A percentile compares a stretch with the other conserved stretches of the same genome.
These are phyloP conservation scores for Hypoxylon sp. DNA, from an alignment of 2,329 filamentous ascomycete species.

Conservation along the genomic window DNA sequence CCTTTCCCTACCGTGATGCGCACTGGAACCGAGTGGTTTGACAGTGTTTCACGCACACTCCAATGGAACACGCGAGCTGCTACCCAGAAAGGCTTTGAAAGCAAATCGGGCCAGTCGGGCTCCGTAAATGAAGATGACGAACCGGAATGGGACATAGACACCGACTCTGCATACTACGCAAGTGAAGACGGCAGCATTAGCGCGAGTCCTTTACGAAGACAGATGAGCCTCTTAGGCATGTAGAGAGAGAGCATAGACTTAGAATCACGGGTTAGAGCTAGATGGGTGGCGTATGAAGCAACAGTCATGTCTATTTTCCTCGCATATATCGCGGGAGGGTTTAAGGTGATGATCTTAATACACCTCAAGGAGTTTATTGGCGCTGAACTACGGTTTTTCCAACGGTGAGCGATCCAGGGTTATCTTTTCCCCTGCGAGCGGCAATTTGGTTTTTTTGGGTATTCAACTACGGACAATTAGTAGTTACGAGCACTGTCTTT, in stretches of 20 bases:
- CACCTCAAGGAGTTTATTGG: slow-evolving; percentile 39
- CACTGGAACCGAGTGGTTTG: slow-evolving; percentile 94
- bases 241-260: slow-evolving; percentile 52
- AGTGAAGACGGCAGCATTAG: slow-evolving; percentile 80
- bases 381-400: slow-evolving; percentile 23
- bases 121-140: slow-evolving; percentile 67
- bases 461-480: slow-evolving; percentile 16
- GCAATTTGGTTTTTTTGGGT: slow-evolving; percentile 23
- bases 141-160: slow-evolving; percentile 93
- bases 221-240: slow-evolving; percentile 81
- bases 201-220: slow-evolving; percentile 77
- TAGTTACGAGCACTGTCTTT: slow-evolving; percentile 24
- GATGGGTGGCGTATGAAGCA: slow-evolving; percentile 27
- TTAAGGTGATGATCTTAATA: slow-evolving; percentile 28
- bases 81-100: slow-evolving; percentile 89
- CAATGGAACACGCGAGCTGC: slow-evolving; percentile 96
- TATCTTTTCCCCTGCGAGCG: slow-evolving; percentile 8
- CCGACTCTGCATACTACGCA: slow-evolving; percentile 79
- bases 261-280: slow-evolving; percentile 37
- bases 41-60: slow-evolving; percentile 91
- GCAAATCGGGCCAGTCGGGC: slow-evolving; percentile 63
- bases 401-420: slow-evolving; percentile 16
- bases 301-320: slow-evolving; percentile 25
- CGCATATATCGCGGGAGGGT: slow-evolving; percentile 15
- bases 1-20: slow-evolving; percentile 97